phyloP scores from a whole-genome alignment of 768 basidiomycete species.

The Heimioporus sp. region DNA sequence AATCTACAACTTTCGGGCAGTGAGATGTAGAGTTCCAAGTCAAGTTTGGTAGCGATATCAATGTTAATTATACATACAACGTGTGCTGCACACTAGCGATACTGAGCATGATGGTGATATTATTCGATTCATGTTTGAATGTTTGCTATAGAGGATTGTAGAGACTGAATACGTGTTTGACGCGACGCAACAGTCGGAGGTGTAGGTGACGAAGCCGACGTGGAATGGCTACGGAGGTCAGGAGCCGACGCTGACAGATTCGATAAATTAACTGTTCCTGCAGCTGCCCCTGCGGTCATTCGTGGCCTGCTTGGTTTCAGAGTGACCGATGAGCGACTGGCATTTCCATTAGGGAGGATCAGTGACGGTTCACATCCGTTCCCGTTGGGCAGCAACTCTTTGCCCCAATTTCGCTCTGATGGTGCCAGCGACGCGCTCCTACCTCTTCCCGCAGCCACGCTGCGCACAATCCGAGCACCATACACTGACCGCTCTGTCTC shows the following conservation, averaged over 20 bases:
- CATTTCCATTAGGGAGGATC: slow-evolving; percentile 24
- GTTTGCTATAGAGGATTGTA: slow-evolving; percentile 17
- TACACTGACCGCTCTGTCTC: slow-evolving; percentile 23
- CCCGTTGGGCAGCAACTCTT: slow-evolving; percentile 10
- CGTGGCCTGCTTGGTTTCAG: slow-evolving; percentile 18
- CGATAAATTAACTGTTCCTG: slow-evolving; percentile 7
- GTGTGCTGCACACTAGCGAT: slow-evolving; percentile 18
- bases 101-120: slow-evolving; percentile 14
- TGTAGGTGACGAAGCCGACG: slow-evolving; percentile 9
- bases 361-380: slow-evolving; percentile 6
- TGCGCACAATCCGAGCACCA: slow-evolving; percentile 54
- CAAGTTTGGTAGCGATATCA: not conserved
- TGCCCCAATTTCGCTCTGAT: slow-evolving; percentile 27
- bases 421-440: slow-evolving; percentile 38
- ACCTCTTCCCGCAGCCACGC: slow-evolving; percentile 47
- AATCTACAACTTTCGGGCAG: not conserved
- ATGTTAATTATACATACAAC: slow-evolving; percentile 7
- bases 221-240: slow-evolving; percentile 18
- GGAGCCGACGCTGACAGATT: slow-evolving; percentile 25
- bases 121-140: slow-evolving; percentile 24
- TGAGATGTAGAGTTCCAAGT: too few species aligned
- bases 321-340: slow-evolving; percentile 18
- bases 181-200: slow-evolving; percentile 9
- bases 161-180: slow-evolving; percentile 10
- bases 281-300: slow-evolving; percentile 5